Evolutionary conservation across 176 grass and related monocot species (phyloP).

Genomic region (Microstegium vimineum): DNA sequence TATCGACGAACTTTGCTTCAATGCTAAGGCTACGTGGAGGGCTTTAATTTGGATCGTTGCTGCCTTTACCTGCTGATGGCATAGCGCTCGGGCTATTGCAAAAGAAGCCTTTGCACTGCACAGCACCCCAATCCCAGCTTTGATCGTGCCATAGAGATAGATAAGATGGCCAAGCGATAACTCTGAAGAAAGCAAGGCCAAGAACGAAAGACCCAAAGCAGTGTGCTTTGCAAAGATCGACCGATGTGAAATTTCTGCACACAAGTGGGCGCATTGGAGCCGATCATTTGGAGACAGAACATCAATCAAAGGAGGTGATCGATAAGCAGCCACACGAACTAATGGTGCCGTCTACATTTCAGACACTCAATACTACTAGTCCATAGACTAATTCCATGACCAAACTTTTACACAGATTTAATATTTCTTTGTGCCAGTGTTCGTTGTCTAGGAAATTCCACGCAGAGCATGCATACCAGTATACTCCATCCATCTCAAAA

Average conservation of each 20-base stretch:
- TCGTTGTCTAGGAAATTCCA: background rate
- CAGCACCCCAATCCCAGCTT: background rate
- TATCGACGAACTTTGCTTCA: conserved; percentile 26
- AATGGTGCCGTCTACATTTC: conserved; percentile 13
- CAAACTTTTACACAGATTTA: background rate
- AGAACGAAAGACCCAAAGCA: conserved; percentile 8
- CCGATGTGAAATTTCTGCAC: background rate
- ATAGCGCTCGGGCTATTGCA: background rate
- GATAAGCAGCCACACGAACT: background rate
- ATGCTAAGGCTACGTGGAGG: conserved; percentile 30
- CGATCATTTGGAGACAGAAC: conserved; percentile 5
- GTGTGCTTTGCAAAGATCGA: background rate
- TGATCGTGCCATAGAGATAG: background rate
- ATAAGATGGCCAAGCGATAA: conserved; percentile 16
- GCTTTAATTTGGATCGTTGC: conserved; percentile 17
- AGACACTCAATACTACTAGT: background rate
- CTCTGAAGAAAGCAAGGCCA: conserved; percentile 18
- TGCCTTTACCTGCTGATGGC: conserved; percentile 15
- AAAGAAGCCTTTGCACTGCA: conserved; percentile 20
- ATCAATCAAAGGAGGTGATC: background rate
- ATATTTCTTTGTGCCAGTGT: background rate
- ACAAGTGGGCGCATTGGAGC: background rate
- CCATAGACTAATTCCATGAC: too few relatives aligned
- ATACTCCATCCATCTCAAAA: background rate
- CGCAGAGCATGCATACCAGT: background rate